Percentiles rank a stretch among this genome's conserved stretches.
These are phyloP conservation scores for Malus hybrid DNA, from an alignment of 331 rosid genomes.

Conservation along the genomic window DNA sequence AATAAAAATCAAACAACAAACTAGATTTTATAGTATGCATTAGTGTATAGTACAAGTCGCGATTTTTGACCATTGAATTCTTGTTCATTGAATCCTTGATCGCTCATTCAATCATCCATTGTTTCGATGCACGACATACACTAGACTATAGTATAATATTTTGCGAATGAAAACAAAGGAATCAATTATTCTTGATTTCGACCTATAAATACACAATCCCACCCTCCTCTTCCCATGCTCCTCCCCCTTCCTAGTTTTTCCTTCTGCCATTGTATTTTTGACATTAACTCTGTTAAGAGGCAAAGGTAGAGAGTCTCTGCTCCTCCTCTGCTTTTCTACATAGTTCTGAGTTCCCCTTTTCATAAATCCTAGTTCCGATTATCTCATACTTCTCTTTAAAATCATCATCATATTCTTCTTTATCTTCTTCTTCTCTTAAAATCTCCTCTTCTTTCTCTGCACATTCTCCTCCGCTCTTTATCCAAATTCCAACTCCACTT, in stretches of 20 bases:
- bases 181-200: too few relatives aligned
- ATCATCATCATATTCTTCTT: too few relatives aligned
- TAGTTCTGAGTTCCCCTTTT: neutral
- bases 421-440: neutral
- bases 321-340: neutral
- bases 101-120: too few relatives aligned
- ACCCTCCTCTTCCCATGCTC: neutral
- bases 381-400: neutral
- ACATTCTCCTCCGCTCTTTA: too few relatives aligned
- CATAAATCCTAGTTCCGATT: neutral
- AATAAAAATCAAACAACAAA: too few relatives aligned
- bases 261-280: neutral
- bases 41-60: too few relatives aligned
- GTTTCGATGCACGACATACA: too few relatives aligned
- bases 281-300: neutral
- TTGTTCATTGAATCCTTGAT: too few relatives aligned
- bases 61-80: too few relatives aligned
- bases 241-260: neutral
- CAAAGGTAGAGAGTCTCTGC: neutral
- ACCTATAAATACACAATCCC: neutral
- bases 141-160: fast-evolving
- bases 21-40: too few relatives aligned
- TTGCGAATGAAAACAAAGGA: too few relatives aligned
- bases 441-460: neutral
- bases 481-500: neutral